Conservation (phyloP, 805 yeast species). For the Debaryomyces prosopidis region DNA sequence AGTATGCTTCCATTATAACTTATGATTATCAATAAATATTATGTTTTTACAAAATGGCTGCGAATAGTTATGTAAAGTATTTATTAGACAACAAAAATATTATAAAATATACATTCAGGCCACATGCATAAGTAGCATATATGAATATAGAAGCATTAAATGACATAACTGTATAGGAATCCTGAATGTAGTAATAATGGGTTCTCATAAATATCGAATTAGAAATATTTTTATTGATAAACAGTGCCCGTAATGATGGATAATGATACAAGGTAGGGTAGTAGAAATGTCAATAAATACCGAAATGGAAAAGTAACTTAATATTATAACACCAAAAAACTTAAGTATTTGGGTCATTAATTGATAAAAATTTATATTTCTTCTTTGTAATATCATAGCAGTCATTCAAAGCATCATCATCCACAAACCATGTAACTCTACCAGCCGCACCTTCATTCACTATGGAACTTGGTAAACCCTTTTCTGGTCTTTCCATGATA, state of each 20-base stretch:
- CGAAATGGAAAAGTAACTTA: too few species aligned
- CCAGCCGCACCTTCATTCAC: conserved; percentile 98
- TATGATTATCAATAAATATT: too few species aligned
- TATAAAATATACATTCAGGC: not conserved
- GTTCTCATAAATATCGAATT: too few species aligned
- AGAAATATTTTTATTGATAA: too few species aligned
- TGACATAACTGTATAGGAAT: too few species aligned
- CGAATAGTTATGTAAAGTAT: not conserved
- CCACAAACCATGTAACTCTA: conserved; percentile 95
- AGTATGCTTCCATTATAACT: too few species aligned
- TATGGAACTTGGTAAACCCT: conserved; percentile 89
- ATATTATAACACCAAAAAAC: too few species aligned
- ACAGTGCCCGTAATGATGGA: too few species aligned
- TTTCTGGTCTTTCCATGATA: conserved; percentile 95
- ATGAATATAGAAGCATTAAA: not conserved
- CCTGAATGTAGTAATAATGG: too few species aligned
- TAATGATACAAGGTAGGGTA: too few species aligned
- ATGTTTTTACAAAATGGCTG: not conserved
- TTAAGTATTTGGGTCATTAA: conserved; percentile 12
- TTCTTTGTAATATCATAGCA: conserved; percentile 69
- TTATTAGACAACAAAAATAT: not conserved
- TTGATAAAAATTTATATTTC: conserved; percentile 60
- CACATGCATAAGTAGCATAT: not conserved
- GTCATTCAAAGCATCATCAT: conserved; percentile 85
- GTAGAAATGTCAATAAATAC: too few species aligned